Percentiles rank a stretch among this genome's conserved stretches.
phyloP scores from a whole-genome alignment of 2,329 filamentous ascomycete species.

The Diaporthe ilicicola region DNA sequence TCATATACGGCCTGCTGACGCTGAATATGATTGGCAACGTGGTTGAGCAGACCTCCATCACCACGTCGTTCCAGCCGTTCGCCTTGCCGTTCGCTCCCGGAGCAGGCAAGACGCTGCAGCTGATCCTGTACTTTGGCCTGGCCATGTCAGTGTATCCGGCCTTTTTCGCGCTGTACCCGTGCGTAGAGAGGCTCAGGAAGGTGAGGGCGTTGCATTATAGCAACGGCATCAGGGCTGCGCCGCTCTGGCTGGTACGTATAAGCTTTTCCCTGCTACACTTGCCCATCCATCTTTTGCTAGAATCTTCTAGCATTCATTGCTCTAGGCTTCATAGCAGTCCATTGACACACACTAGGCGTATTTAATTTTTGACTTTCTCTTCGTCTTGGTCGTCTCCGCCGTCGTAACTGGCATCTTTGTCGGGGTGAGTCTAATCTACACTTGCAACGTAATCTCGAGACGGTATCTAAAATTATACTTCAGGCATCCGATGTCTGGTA shows the following conservation, averaged over 20 bases:
- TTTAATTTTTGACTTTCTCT: slow-evolving; percentile 78
- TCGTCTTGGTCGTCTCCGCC: slow-evolving; percentile 73
- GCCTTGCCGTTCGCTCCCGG: slow-evolving; percentile 75
- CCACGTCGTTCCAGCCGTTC: slow-evolving; percentile 77
- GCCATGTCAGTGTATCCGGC: slow-evolving; percentile 82
- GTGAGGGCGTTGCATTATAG: slow-evolving; percentile 90
- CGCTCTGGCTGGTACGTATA: slow-evolving; percentile 87
- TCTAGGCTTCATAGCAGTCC: too few species aligned
- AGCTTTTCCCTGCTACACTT: too few species aligned
- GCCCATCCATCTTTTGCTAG: too few species aligned
- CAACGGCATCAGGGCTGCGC: slow-evolving; percentile 84
- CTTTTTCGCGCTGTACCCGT: slow-evolving; percentile 90
- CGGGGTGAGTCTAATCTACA: slow-evolving; percentile 12
- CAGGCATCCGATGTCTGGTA: slow-evolving; percentile 72
- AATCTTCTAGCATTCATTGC: too few species aligned
- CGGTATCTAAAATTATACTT: not conserved
- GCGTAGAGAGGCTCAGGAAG: slow-evolving; percentile 79
- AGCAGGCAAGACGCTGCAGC: slow-evolving; percentile 77
- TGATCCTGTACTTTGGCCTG: slow-evolving; percentile 83
- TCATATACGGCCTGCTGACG: slow-evolving; percentile 25
- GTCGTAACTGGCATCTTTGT: slow-evolving; percentile 75
- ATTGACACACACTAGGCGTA: too few species aligned
- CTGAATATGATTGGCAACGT: slow-evolving; percentile 62
- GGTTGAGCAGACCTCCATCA: slow-evolving; percentile 73
- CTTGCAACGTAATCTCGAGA: not conserved